These are phyloP conservation scores for Fonsecaea nubica DNA, from an alignment of 2,329 filamentous ascomycete species.

Conservation along the genomic window DNA sequence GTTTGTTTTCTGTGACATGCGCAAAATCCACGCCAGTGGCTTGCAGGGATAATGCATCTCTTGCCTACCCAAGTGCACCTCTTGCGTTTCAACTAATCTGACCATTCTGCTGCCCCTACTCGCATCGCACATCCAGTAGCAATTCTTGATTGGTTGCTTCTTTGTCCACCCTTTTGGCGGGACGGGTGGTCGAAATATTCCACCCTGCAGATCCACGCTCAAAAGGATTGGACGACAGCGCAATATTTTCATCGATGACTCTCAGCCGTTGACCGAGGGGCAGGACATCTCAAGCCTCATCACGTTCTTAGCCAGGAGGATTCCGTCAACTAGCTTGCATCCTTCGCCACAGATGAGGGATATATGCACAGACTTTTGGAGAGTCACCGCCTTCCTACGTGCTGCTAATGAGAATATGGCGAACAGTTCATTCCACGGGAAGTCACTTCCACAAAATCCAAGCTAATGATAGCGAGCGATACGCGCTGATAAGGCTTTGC, in stretches of 20 bases:
- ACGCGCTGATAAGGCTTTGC: constrained; percentile 18
- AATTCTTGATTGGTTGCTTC: background rate
- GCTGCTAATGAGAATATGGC: background rate
- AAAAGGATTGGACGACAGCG: background rate
- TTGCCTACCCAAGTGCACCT: background rate
- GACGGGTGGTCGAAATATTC: background rate
- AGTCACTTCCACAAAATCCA: constrained; percentile 4
- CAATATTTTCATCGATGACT: background rate
- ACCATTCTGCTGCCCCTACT: constrained; percentile 9
- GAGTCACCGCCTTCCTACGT: background rate
- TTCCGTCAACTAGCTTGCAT: constrained; percentile 3
- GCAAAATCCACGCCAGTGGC: constrained; percentile 17
- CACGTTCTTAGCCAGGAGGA: background rate
- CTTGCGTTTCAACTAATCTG: constrained; percentile 8
- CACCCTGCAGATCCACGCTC: background rate
- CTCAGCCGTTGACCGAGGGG: background rate
- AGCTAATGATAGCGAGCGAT: constrained; percentile 11
- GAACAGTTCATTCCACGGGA: constrained; percentile 3
- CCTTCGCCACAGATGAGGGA: constrained; percentile 8
- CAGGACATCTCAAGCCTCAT: background rate
- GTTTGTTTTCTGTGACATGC: constrained; percentile 9
- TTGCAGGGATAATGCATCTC: constrained; percentile 23
- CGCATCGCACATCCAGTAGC: constrained; percentile 1
- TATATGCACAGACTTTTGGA: constrained; percentile 7
- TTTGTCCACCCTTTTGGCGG: constrained; percentile 6